A percentile compares a stretch with the other conserved stretches of the same genome.
phyloP scores from a whole-genome alignment of 352 stramenopile genomes.

The Peronosclerospora sorghi region DNA sequence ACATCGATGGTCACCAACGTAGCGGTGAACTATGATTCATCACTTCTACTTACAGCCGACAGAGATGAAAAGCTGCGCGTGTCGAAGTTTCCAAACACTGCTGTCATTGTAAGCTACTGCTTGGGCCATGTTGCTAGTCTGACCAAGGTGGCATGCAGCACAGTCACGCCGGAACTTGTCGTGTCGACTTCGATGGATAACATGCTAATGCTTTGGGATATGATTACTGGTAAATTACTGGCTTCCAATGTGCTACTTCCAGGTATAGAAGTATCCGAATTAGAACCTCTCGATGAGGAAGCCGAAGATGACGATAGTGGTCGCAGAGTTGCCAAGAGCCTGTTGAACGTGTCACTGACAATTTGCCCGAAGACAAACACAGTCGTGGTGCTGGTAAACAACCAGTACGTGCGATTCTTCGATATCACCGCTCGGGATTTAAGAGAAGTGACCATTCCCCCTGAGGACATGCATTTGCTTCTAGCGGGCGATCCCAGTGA shows the following conservation, averaged over 20 bases:
- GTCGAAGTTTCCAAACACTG: slow-evolving; percentile 59
- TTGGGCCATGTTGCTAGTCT: slow-evolving; percentile 64
- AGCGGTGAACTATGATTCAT: slow-evolving; percentile 36
- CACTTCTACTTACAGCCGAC: slow-evolving; percentile 61
- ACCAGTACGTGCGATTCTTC: slow-evolving; percentile 40
- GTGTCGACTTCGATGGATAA: slow-evolving; percentile 76
- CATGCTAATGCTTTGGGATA: slow-evolving; percentile 70
- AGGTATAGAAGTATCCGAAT: slow-evolving; percentile 15
- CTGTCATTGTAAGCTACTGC: slow-evolving; percentile 76
- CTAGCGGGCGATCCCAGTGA: slow-evolving; percentile 37
- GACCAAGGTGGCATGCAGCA: slow-evolving; percentile 41
- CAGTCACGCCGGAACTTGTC: slow-evolving; percentile 32
- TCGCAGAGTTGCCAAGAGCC: slow-evolving; percentile 23
- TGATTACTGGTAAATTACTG: slow-evolving; percentile 35
- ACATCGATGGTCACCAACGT: slow-evolving; percentile 82
- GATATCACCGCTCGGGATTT: slow-evolving; percentile 29
- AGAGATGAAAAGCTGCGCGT: slow-evolving; percentile 82
- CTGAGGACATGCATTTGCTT: slow-evolving; percentile 24
- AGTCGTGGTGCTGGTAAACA: slow-evolving; percentile 46
- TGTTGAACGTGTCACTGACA: slow-evolving; percentile 48
- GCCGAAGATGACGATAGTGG: slow-evolving; percentile 16
- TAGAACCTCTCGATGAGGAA: slow-evolving; percentile 15
- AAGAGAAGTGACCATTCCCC: slow-evolving; percentile 14
- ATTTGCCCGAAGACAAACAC: slow-evolving; percentile 46
- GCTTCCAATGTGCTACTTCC: slow-evolving; percentile 38